Conservation (phyloP, 164 flowering plant species). For the Cinnamomum micranthum region DNA sequence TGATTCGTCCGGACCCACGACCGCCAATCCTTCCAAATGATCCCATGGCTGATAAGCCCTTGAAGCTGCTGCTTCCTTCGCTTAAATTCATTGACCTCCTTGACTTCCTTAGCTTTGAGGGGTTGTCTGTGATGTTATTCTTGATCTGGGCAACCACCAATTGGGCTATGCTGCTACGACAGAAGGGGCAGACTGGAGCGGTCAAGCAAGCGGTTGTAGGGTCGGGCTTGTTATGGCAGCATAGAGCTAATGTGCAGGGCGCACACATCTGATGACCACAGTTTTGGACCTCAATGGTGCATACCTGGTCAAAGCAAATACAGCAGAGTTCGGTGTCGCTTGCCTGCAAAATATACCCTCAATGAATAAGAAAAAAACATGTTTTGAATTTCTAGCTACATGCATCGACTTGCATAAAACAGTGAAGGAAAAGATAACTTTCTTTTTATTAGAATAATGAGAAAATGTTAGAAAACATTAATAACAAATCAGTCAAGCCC, state of each 20-base stretch:
- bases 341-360: conserved; percentile 37
- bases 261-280: conserved; percentile 99
- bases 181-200: conserved; percentile 87
- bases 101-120: conserved; percentile 39
- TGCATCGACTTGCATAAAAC: background rate
- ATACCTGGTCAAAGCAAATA: conserved; percentile 92
- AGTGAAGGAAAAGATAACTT: background rate
- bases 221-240: conserved; percentile 93
- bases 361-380: background rate
- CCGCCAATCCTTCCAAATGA: conserved; percentile 58
- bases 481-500: background rate
- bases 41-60: conserved; percentile 48
- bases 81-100: conserved; percentile 44
- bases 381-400: background rate
- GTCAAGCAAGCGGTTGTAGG: conserved; percentile 49
- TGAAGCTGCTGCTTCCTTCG: conserved; percentile 90
- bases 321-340: conserved; percentile 77
- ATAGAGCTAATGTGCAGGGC: conserved; percentile 83
- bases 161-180: conserved; percentile 70
- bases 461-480: background rate
- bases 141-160: conserved; percentile 58
- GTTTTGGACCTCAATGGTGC: conserved; percentile 84
- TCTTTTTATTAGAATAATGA: background rate
- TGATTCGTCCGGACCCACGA: conserved; percentile 59
- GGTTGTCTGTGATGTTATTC: conserved; percentile 29